Conservation (phyloP, 768 basidiomycete genomes). For the Dioszegia crocea region DNA sequence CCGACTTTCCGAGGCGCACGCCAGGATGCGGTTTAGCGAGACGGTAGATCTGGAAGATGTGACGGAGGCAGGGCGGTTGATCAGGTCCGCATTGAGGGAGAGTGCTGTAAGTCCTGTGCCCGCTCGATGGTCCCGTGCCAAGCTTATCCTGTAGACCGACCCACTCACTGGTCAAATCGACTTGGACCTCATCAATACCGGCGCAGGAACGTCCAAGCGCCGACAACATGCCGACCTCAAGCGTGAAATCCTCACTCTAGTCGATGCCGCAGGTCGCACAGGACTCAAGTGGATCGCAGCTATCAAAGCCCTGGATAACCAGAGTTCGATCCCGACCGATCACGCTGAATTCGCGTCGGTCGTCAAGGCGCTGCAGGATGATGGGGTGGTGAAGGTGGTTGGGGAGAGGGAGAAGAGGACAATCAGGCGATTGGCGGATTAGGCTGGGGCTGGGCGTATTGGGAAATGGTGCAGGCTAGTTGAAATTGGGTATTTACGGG, state of each 20-base stretch:
- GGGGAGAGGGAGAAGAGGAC: constrained; percentile 81
- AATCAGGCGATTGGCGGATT: constrained; percentile 55
- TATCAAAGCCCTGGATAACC: constrained; percentile 70
- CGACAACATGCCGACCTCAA: constrained; percentile 85
- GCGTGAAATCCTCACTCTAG: constrained; percentile 55
- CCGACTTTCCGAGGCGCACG: constrained; percentile 90
- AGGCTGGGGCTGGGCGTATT: not conserved
- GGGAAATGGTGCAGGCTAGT: too few species aligned
- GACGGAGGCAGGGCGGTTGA: constrained; percentile 83
- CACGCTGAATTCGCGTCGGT: constrained; percentile 65
- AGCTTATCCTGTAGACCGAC: constrained; percentile 59
- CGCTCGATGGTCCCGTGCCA: not conserved
- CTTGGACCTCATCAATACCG: constrained; percentile 90
- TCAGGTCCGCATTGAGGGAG: constrained; percentile 92
- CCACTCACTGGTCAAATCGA: constrained; percentile 95
- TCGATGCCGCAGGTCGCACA: constrained; percentile 47
- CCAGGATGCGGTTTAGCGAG: constrained; percentile 88
- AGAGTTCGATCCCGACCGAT: constrained; percentile 79
- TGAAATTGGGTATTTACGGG: too few species aligned
- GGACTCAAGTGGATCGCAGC: constrained; percentile 79
- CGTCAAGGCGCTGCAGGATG: constrained; percentile 60
- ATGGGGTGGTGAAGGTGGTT: constrained; percentile 77
- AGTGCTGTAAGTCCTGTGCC: constrained; percentile 48
- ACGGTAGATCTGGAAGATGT: constrained; percentile 83
- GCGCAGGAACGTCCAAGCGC: constrained; percentile 80